A percentile compares a stretch with the other conserved stretches of the same genome.
Evolutionary conservation across 2,329 filamentous ascomycete genomes (phyloP).

Genomic region (Botrytis fabae): DNA sequence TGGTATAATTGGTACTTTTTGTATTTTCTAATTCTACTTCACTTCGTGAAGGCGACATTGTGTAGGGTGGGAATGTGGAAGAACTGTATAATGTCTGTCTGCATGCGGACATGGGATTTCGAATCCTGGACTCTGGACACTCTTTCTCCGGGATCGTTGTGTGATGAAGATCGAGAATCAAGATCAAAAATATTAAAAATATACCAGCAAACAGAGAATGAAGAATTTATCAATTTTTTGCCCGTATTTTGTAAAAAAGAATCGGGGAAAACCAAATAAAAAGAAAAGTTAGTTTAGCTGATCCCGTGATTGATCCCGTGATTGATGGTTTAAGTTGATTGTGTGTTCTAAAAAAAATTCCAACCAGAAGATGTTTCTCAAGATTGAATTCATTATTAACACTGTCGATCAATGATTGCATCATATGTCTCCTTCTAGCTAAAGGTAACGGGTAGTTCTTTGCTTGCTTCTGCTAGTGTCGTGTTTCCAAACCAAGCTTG

Average conservation of each 20-base stretch:
- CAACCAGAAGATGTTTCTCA: background rate
- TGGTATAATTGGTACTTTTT: background rate
- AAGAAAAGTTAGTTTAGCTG: background rate
- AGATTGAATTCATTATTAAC: background rate
- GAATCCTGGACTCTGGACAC: background rate
- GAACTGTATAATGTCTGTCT: background rate
- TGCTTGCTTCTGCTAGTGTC: background rate
- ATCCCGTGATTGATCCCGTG: background rate
- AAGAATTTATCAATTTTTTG: background rate
- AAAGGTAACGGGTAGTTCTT: background rate
- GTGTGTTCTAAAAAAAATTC: too few species aligned
- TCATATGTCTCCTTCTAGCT: background rate
- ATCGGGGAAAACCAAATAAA: background rate
- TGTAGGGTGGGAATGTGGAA: background rate
- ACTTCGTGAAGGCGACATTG: background rate
- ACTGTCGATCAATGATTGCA: background rate
- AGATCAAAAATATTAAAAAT: background rate
- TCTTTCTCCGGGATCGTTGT: background rate
- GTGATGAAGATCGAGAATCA: background rate
- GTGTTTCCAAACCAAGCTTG: background rate
- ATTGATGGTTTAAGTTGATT: background rate
- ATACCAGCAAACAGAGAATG: background rate
- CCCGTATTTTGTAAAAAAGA: background rate
- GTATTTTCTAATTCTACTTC: background rate
- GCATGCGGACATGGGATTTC: background rate